Percentiles rank a stretch among this genome's conserved stretches.
Evolutionary conservation across 2,329 filamentous ascomycete species (phyloP).

Genomic region (Botrytis galanthina): DNA sequence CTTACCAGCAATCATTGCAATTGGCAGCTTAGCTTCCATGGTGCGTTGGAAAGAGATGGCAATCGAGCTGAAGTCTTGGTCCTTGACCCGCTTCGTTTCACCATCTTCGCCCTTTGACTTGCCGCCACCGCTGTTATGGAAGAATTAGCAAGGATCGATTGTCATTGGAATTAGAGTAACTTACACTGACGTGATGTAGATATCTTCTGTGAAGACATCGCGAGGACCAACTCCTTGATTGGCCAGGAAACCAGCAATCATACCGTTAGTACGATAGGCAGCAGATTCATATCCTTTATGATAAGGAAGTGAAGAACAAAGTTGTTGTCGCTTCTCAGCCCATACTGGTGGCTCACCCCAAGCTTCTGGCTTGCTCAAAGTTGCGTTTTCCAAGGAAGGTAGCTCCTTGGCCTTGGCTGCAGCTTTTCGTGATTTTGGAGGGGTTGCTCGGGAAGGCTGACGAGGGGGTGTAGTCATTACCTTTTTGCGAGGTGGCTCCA

Average conservation of each 20-base stretch:
- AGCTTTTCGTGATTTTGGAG: background rate
- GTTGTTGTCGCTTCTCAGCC: constrained; percentile 55
- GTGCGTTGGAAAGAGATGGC: constrained; percentile 41
- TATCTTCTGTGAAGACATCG: constrained; percentile 58
- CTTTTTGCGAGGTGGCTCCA: background rate
- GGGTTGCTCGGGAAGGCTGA: background rate
- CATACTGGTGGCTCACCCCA: constrained; percentile 50
- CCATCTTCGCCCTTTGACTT: constrained; percentile 47
- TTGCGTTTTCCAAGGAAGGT: constrained; percentile 7
- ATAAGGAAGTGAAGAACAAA: constrained; percentile 63
- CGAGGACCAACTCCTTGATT: constrained; percentile 53
- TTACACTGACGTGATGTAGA: constrained; percentile 63
- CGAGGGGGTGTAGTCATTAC: background rate
- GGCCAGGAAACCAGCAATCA: constrained; percentile 58
- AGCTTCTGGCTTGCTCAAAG: constrained; percentile 29
- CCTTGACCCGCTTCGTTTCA: constrained; percentile 41
- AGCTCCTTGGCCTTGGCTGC: background rate
- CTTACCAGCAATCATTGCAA: constrained; percentile 56
- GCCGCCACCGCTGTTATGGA: constrained; percentile 50
- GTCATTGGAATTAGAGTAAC: constrained; percentile 31
- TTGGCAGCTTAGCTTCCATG: constrained; percentile 46
- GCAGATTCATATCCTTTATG: constrained; percentile 61
- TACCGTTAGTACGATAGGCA: constrained; percentile 49
- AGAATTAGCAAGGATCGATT: constrained; percentile 25
- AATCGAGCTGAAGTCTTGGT: constrained; percentile 43